Evolutionary conservation across 1,284 basidiomycete species (phyloP).

Genomic region (Cerioporus squamosus): DNA sequence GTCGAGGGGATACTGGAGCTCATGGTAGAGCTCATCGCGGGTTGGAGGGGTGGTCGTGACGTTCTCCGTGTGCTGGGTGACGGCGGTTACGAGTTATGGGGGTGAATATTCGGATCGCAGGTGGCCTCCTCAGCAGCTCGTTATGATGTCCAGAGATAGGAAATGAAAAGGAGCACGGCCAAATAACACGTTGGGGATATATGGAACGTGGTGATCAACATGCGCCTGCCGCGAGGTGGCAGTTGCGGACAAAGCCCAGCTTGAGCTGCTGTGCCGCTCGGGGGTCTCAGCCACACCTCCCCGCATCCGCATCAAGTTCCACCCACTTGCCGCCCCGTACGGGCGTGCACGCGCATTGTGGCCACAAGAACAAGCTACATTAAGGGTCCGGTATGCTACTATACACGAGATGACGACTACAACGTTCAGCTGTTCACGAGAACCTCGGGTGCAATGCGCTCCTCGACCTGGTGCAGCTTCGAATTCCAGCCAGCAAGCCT

Average conservation of each 20-base stretch:
- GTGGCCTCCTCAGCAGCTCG: slow-evolving; percentile 10
- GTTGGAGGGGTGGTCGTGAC: too few relatives aligned
- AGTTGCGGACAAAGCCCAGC: slow-evolving; percentile 22
- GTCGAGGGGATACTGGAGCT: slow-evolving; percentile 15
- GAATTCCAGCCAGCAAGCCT: slow-evolving; percentile 85
- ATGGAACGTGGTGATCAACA: slow-evolving; percentile 26
- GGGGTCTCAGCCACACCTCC: too few relatives aligned
- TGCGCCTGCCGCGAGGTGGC: slow-evolving; percentile 28
- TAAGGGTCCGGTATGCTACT: slow-evolving; percentile 21
- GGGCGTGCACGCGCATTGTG: neutral
- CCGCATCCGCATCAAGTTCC: neutral
- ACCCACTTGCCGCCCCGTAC: too few relatives aligned
- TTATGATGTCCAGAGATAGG: slow-evolving; percentile 13
- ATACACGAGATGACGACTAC: slow-evolving; percentile 19
- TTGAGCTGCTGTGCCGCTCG: neutral
- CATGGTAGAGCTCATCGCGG: slow-evolving; percentile 8
- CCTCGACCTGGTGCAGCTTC: slow-evolving; percentile 78
- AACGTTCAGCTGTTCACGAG: slow-evolving; percentile 45
- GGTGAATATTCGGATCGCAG: slow-evolving; percentile 1
- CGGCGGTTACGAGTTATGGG: neutral
- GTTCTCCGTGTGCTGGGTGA: too few relatives aligned
- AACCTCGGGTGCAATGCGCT: slow-evolving; percentile 70
- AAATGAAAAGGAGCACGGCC: slow-evolving; percentile 25
- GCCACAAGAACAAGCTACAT: slow-evolving; percentile 16
- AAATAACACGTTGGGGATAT: slow-evolving; percentile 25